Conservation (phyloP, 108 stramenopile genomes). For the Schizochytrium sp. region DNA sequence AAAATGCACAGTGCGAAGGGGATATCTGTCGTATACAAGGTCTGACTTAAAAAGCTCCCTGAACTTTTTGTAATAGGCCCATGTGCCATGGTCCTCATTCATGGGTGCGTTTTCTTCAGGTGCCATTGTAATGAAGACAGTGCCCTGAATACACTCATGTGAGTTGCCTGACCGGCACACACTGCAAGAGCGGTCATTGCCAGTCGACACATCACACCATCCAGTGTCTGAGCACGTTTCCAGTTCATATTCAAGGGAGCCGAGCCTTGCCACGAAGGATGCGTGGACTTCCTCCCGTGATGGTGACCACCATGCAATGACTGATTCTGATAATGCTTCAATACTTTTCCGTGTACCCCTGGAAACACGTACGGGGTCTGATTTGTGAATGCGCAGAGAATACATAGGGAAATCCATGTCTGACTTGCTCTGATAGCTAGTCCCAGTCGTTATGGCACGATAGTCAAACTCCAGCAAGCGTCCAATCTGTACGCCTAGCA, state of each 20-base stretch:
- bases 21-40: not conserved
- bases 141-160: not conserved
- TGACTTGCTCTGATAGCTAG: not conserved
- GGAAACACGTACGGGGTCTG: not conserved
- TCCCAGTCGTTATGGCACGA: not conserved
- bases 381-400: not conserved
- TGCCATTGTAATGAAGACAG: slow-evolving; percentile 10
- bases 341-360: not conserved
- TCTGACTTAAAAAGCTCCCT: not conserved
- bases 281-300: not conserved
- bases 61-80: not conserved
- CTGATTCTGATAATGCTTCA: not conserved
- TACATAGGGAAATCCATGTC: not conserved
- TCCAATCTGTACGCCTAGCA: not conserved
- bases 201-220: slow-evolving; percentile 6
- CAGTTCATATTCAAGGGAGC: slow-evolving; percentile 10
- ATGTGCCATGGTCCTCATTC: slow-evolving; percentile 35
- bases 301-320: slow-evolving; percentile 5
- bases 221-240: slow-evolving; percentile 2
- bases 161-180: not conserved
- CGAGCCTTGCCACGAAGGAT: not conserved
- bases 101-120: slow-evolving; percentile 22
- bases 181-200: slow-evolving; percentile 26
- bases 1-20: slow-evolving; percentile 4
- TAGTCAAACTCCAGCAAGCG: slow-evolving; percentile 32